Evolutionary conservation across 1,284 basidiomycete genomes (phyloP), one percentile per base, ranked within the genome.

Genomic region (Ustilago curta): DNA sequence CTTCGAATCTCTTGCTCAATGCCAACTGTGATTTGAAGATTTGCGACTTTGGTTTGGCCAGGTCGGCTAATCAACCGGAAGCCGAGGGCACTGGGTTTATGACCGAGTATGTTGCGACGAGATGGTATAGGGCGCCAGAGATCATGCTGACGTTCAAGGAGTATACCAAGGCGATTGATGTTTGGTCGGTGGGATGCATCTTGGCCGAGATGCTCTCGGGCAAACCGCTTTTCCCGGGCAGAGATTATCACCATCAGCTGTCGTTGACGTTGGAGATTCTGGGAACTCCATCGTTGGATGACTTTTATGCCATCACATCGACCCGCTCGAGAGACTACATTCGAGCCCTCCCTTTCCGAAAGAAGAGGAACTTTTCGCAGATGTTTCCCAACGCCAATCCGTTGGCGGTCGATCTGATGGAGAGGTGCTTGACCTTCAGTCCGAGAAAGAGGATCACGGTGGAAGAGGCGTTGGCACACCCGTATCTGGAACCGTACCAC

Each of bases 151-250:
- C 83, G 27, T 85, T 85, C 66, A 83, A 83, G 54, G 83, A 85
- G 57, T 85, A 85, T 55, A 85, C 83, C 40, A 85, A 84, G 58
- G 84, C 84, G 6, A 85, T 85, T 53, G 84, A 85, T 51, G 68
- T 94, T 78, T 97, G 94, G 94, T 92, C 91, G 65, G 93, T 96
- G 2, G 95, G 94, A 2, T 96, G 95, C 85, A 93, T 97, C 6
- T 87, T 96, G n/a, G 94, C 94, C 0, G 95, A 97, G 86, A 96
- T 97, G 94, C 78, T 97, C 18, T 92, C 90, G 70, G 93, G 94
- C 40, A 92, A 92, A 82, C 93, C 95, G 0, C 87, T 97, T 51
- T 97, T 97, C 86, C 94, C 94, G 1, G 94, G 94, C 19, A 59
- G 83, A 19, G 83, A 84, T 63, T 84, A 84, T 69, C 87, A 87